Evolutionary conservation across 371 early-diverging fungal species (phyloP), one percentile per base, ranked within the genome.

Genomic region (Basidiobolus meristosporus): DNA sequence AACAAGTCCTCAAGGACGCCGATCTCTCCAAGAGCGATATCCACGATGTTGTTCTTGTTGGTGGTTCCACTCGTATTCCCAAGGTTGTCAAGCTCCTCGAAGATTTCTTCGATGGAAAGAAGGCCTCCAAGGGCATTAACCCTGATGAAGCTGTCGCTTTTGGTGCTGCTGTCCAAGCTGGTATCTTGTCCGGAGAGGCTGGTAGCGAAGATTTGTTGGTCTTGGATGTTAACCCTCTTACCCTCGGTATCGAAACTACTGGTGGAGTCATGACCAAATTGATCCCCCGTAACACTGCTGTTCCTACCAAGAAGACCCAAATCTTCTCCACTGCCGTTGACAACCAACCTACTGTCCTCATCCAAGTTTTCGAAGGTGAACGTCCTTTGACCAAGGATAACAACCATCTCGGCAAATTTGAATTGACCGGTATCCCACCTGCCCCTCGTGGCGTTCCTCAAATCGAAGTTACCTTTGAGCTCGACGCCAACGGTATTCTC

Each of bases 41-140:
- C 51, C 65, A 92, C 54, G 92, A 96, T 55, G 90, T 98, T 53
- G 91, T 99, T 49, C 70, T 99, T 31, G 98, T 98, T 50, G 99
- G 99, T 65, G 98, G 99, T 55, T 95, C 96, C 54, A 97, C 98
- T 48, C 96, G 99, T 80, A 98, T 99, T 65, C 99, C 99, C 72
- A 96, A 91, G 82, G 85, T 99, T 59, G 93, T 90, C 64, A 79
- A 90, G 67, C 75, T 98, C 50, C 77, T 99, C 48, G 74, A 80
- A 18, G 97, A 97, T 61, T 89, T 72, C 68, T 98, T 98, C 71
- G 83, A 88, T 69, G 93, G 90, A 56, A 92, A 90, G 74, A 84
- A 93, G 60, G 83, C 89, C 52, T 82, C 83, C 82, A 84, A 86
- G 69, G 81, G 83, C 54, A 89, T 95, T 74, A 90, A 95, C 79